phyloP scores from a whole-genome alignment of 106 monocot genomes.

The Platanthera guangdongensis region DNA sequence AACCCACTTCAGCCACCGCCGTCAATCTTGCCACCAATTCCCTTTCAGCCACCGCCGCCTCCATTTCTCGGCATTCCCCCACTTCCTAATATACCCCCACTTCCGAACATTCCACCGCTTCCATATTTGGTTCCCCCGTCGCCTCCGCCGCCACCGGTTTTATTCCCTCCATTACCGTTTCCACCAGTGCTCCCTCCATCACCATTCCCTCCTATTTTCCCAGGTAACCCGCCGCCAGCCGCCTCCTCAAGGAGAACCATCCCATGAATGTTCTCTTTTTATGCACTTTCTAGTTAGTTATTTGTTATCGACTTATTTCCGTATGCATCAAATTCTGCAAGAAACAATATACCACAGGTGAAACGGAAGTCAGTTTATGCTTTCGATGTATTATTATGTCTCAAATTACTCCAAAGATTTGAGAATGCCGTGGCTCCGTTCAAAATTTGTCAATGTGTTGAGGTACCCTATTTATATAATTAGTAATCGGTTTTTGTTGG shows the following conservation, averaged over 20 bases:
- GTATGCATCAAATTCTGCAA: background rate
- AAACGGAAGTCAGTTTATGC: background rate
- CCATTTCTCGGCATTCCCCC: conserved; percentile 1
- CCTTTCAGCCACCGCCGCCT: conserved; percentile 17
- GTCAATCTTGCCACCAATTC: conserved; percentile 11
- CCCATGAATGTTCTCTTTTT: background rate
- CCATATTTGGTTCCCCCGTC: background rate
- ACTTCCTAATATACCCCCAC: conserved; percentile 5
- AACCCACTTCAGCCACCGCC: background rate
- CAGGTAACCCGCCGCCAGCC: background rate
- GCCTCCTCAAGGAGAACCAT: background rate
- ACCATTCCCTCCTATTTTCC: background rate
- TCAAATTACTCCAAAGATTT: no score
- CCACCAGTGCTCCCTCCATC: background rate
- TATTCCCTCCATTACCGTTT: background rate
- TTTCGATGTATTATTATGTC: background rate
- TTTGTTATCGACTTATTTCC: background rate
- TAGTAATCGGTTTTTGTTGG: no score
- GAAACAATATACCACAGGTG: background rate
- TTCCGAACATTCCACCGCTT: conserved; percentile 23
- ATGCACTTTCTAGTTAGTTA: background rate
- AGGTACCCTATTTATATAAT: no score
- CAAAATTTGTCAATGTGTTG: no score
- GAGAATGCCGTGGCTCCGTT: no score
- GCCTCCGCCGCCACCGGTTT: background rate